A percentile compares a stretch with the other conserved stretches of the same genome.
Conservation (phyloP, 108 stramenopile species). For the Conticribra weissflogii region DNA sequence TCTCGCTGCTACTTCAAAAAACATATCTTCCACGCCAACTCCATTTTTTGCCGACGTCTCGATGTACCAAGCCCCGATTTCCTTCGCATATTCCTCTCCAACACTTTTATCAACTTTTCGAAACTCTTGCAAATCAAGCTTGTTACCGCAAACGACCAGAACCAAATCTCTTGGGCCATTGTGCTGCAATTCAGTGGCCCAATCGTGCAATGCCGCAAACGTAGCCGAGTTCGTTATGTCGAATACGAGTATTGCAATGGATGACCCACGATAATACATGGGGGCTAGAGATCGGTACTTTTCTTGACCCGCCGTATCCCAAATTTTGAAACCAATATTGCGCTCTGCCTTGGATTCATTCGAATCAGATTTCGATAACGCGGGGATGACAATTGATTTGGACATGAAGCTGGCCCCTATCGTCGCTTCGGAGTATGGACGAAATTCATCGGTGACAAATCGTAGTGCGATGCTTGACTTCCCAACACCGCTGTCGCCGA, state of each 20-base stretch:
- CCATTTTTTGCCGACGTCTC: constrained; percentile 78
- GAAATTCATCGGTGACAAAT: constrained; percentile 62
- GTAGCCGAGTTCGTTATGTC: constrained; percentile 51
- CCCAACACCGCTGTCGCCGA: constrained; percentile 67
- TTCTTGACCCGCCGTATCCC: constrained; percentile 94
- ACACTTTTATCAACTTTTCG: constrained; percentile 30
- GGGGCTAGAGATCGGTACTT: constrained; percentile 85
- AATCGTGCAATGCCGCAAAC: constrained; percentile 41
- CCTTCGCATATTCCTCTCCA: constrained; percentile 56
- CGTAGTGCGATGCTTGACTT: constrained; percentile 57
- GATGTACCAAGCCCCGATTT: constrained; percentile 64
- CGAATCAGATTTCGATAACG: not conserved
- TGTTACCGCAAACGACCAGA: constrained; percentile 57
- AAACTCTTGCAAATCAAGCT: constrained; percentile 45
- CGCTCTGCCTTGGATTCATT: constrained; percentile 12
- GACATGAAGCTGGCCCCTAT: constrained; percentile 67
- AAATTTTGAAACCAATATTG: constrained; percentile 66
- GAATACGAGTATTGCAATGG: constrained; percentile 57
- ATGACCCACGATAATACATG: constrained; percentile 73
- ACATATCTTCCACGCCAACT: constrained; percentile 60
- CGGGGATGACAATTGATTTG: constrained; percentile 34
- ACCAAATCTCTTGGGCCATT: constrained; percentile 46
- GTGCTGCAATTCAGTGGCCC: constrained; percentile 41
- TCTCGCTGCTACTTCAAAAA: constrained; percentile 60
- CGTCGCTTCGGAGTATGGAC: constrained; percentile 54